These are phyloP conservation scores for Balakata baccata DNA, from an alignment of 345 rosid species.

Conservation along the genomic window DNA sequence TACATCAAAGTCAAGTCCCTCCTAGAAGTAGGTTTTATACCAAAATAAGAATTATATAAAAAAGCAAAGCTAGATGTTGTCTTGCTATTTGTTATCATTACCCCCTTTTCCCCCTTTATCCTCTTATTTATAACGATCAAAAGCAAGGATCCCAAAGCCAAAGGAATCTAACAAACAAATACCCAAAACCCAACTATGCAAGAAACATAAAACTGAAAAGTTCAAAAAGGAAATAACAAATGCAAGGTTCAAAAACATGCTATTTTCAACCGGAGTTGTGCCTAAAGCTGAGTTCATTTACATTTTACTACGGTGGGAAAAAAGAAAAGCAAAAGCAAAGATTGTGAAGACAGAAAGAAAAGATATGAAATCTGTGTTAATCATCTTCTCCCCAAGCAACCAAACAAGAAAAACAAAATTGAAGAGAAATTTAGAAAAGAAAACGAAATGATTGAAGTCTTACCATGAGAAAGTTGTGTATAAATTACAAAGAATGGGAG, in stretches of 20 bases:
- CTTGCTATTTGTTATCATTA: neutral
- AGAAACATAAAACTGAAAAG: neutral
- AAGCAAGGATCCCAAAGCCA: too few species aligned
- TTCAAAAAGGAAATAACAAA: neutral
- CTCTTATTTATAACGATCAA: neutral
- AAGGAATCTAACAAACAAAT: neutral
- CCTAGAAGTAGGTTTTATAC: conserved; percentile 25
- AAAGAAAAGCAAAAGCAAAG: neutral
- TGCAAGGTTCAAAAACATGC: neutral
- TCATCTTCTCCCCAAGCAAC: neutral
- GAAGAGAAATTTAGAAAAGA: neutral
- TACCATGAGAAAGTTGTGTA: neutral
- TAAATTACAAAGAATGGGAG: neutral
- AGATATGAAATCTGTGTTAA: neutral
- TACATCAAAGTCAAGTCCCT: conserved; percentile 20
- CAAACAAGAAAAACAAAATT: neutral
- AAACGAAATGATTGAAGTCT: neutral
- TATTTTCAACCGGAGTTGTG: neutral
- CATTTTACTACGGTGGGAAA: neutral
- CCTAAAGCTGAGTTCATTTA: too few species aligned
- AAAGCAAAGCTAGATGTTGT: conserved; percentile 11
- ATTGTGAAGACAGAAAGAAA: neutral
- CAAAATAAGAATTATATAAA: conserved; percentile 19
- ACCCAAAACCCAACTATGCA: neutral
- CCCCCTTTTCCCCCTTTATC: neutral